Evolutionary conservation across 495 filamentous ascomycete species (phyloP), one percentile per base, ranked within the genome.

Genomic region (Lophiotrema nucula): DNA sequence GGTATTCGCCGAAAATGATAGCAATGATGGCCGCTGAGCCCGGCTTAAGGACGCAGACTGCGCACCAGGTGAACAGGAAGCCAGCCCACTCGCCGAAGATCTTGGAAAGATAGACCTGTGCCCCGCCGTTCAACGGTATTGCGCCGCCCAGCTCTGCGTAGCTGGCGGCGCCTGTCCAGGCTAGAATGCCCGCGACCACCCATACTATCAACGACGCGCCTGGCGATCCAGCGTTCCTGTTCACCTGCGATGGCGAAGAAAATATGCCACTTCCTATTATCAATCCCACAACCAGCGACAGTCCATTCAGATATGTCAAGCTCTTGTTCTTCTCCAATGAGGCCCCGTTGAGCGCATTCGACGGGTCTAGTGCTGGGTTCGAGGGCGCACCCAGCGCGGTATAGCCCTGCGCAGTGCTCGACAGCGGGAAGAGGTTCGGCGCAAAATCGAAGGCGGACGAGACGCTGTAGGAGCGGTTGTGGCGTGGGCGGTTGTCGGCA

Each of bases 261-360:
- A 98, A 98, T 66, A 98, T 97, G 1, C 93, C 93, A 16, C 88
- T 92, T n/a, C 93, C 93, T 64, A 98, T 97, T 69, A 97, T 93
- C 44, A 98, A 67, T 4, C 95, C 92, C 10, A 97, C 82, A 16
- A 97, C 86, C 16, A 98, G 76, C 16, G 89, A 92, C 28, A 98
- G 71, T 0, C 95, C 92, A 73, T 97, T 98, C 26, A 97, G 68
- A 63, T 92, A 97, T 15, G 95, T 96, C 66, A 98, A 70, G 0
- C 89, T 92, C 76, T 98, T 98, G 73, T 95, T 88, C 68, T 89
- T 90, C 76, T 98, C 93, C 58, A 98, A 72, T 8, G 85, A 88
- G 18, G 72, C 80, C 54, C 68, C 70, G 27, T 81, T 77, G 5
- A 75, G 74, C 4, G 80, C 67, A 22, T 69, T 72, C 45, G 68